phyloP scores from a whole-genome alignment of 2,329 filamentous ascomycete genomes.

The Phialophora tarda region DNA sequence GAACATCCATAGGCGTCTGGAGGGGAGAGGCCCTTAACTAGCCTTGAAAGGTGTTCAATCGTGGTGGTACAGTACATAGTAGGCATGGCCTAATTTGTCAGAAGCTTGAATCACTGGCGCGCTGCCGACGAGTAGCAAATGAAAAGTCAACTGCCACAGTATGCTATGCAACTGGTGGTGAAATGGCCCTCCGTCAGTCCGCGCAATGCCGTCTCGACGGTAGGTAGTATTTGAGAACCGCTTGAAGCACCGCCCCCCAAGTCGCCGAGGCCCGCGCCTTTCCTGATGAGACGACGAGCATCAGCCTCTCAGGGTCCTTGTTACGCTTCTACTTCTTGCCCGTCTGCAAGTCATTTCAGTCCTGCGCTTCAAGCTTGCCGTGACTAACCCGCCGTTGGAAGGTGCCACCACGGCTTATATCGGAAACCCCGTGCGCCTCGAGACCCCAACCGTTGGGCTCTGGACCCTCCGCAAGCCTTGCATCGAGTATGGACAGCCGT shows the following conservation, averaged over 20 bases:
- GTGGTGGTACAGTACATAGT: background rate
- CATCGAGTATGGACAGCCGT: background rate
- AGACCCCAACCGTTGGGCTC: background rate
- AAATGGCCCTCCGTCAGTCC: background rate
- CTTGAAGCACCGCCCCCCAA: background rate
- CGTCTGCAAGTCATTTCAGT: background rate
- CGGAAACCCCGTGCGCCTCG: background rate
- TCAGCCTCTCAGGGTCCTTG: slow-evolving; percentile 1
- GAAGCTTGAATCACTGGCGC: background rate
- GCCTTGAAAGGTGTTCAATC: background rate
- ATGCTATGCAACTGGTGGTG: background rate
- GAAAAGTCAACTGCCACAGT: no score
- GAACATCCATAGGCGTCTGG: background rate
- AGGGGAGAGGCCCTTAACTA: background rate
- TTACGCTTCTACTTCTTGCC: no score
- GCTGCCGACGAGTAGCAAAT: background rate
- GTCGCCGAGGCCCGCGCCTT: slow-evolving; percentile 2
- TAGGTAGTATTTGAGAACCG: slow-evolving; percentile 8
- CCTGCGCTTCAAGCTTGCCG: background rate
- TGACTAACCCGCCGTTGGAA: background rate
- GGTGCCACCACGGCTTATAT: background rate
- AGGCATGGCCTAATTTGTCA: slow-evolving; percentile 9
- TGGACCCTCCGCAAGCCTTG: background rate
- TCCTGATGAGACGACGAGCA: slow-evolving; percentile 10
- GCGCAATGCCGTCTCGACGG: background rate